A percentile compares a stretch with the other conserved stretches of the same genome.
These are phyloP conservation scores for Skeletonema potamos DNA, from an alignment of 108 stramenopile genomes.

Conservation along the genomic window DNA sequence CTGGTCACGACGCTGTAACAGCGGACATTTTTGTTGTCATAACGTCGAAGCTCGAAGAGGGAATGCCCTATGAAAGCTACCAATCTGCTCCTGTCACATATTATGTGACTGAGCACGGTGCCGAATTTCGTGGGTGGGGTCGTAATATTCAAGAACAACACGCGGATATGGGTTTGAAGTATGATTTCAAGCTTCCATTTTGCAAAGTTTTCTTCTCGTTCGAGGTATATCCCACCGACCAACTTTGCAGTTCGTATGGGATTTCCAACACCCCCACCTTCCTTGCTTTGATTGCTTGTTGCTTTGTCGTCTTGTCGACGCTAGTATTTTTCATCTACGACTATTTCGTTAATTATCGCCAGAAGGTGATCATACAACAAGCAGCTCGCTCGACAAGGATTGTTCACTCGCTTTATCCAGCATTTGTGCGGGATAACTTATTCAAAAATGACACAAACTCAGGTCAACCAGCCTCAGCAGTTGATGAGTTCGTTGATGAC, in stretches of 20 bases:
- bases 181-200: not conserved
- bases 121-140: not conserved
- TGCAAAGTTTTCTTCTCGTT: not conserved
- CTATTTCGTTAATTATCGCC: conserved; percentile 25
- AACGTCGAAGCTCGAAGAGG: not conserved
- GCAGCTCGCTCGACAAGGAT: conserved; percentile 32
- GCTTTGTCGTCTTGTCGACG: conserved; percentile 10
- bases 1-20: not conserved
- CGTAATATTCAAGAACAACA: not conserved
- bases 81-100: not conserved
- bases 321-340: conserved; percentile 37
- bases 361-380: conserved; percentile 20
- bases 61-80: not conserved
- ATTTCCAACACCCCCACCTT: conserved; percentile 7
- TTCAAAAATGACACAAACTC: conserved; percentile 5
- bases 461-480: not conserved
- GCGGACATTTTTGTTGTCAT: not conserved
- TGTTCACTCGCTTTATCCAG: conserved; percentile 46
- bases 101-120: conserved; percentile 7
- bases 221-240: conserved; percentile 1
- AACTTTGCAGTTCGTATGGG: not conserved
- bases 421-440: conserved; percentile 43
- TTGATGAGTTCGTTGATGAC: not conserved
- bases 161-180: not conserved
- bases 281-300: not conserved